Conservation (phyloP, 306 rosid species). For the Corylus avellana region DNA sequence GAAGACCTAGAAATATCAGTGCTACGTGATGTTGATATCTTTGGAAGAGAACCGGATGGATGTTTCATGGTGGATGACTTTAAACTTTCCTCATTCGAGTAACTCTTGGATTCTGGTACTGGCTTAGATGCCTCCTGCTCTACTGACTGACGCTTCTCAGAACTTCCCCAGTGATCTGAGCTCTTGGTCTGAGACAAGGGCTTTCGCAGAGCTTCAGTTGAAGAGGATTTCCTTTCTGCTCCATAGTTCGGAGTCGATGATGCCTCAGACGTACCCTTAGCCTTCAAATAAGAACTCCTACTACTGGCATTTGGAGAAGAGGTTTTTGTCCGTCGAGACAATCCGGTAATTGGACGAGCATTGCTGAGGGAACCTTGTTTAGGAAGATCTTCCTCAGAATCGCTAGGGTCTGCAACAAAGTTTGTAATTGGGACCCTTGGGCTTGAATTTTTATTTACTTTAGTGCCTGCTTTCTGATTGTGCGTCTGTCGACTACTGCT, state of each 20-base stretch:
- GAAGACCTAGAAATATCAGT: conserved; percentile 35
- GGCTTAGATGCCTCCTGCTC: conserved; percentile 32
- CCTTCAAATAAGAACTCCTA: conserved; percentile 30
- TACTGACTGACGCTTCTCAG: conserved; percentile 22
- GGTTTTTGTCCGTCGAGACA: conserved; percentile 63
- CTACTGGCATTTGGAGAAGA: conserved; percentile 43
- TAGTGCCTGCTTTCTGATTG: conserved; percentile 36
- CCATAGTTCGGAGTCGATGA: conserved; percentile 34
- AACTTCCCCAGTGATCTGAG: conserved; percentile 38
- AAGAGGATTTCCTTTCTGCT: conserved; percentile 52
- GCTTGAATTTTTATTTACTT: conserved; percentile 42
- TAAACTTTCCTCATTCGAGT: conserved; percentile 34
- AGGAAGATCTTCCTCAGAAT: conserved; percentile 51
- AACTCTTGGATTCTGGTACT: conserved; percentile 34
- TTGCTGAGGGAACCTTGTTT: conserved; percentile 37
- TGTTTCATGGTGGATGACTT: conserved; percentile 34
- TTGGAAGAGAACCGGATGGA: conserved; percentile 37
- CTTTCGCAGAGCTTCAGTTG: conserved; percentile 34
- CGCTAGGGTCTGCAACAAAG: conserved; percentile 56
- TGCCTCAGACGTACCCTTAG: conserved; percentile 25
- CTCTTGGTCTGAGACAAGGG: conserved; percentile 33
- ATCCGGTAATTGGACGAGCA: conserved; percentile 41
- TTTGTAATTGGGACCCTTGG: conserved; percentile 38
- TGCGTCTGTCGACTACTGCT: conserved; percentile 28
- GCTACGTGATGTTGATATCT: conserved; percentile 32